These are phyloP conservation scores for Malassezia cuniculi DNA, from an alignment of 1,284 basidiomycete genomes.

Conservation along the genomic window DNA sequence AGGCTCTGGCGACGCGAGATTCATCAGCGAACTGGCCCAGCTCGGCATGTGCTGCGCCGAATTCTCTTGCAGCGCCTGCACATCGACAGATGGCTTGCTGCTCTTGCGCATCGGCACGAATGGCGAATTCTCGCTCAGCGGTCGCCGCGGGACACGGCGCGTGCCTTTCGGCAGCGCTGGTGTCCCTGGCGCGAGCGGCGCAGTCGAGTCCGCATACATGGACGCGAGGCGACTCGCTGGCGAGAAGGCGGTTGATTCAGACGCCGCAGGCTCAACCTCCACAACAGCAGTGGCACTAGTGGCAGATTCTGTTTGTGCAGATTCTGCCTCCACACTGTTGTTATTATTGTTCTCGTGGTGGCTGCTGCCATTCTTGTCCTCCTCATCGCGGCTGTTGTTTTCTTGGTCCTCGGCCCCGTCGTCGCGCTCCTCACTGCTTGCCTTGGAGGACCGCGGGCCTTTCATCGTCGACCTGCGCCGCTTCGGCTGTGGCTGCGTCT, in stretches of 20 bases:
- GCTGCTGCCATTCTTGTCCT: too few relatives aligned
- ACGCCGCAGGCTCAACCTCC: neutral
- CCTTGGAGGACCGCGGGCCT: too few relatives aligned
- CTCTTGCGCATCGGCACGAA: conserved; percentile 3
- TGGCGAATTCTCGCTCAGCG: neutral
- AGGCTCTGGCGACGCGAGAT: conserved; percentile 13
- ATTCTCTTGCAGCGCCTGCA: conserved; percentile 5
- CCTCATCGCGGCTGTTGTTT: too few relatives aligned
- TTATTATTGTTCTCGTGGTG: too few relatives aligned
- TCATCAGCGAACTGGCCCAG: conserved; percentile 14
- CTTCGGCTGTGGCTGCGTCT: conserved; percentile 11
- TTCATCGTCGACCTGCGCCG: too few relatives aligned
- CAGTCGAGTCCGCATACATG: neutral
- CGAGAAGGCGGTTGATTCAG: neutral
- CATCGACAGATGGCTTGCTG: neutral
- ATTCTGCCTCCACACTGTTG: too few relatives aligned
- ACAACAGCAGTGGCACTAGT: neutral
- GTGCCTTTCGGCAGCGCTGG: neutral
- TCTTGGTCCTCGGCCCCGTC: too few relatives aligned
- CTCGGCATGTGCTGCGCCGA: conserved; percentile 11
- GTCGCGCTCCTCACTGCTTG: too few relatives aligned
- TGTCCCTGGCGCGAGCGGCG: neutral
- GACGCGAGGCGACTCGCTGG: neutral
- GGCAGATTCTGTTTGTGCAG: too few relatives aligned
- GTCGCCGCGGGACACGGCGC: neutral